These are phyloP conservation scores for Fraxinus velutina DNA, from an alignment of 305 asterid genomes.

Conservation along the genomic window DNA sequence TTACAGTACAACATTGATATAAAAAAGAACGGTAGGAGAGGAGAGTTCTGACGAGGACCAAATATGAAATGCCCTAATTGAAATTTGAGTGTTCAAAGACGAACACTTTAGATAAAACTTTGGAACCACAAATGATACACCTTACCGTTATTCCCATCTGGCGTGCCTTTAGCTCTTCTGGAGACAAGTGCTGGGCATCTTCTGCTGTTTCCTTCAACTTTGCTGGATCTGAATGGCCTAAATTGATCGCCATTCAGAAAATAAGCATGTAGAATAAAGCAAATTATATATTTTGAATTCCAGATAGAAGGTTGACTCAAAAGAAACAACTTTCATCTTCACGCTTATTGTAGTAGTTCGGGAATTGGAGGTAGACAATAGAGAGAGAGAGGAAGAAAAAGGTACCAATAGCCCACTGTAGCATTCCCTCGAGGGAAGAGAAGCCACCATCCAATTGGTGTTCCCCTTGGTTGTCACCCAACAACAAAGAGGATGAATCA, in stretches of 20 bases:
- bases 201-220: constrained; percentile 61
- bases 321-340: not conserved
- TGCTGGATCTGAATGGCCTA: constrained; percentile 80
- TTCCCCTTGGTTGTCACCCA: constrained; percentile 29
- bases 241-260: constrained; percentile 9
- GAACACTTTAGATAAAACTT: not conserved
- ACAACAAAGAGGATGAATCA: constrained; percentile 18
- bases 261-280: not conserved
- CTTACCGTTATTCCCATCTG: constrained; percentile 67
- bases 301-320: not conserved
- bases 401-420: constrained; percentile 79
- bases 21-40: not conserved
- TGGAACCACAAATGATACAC: constrained; percentile 8
- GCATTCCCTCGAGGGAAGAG: constrained; percentile 73
- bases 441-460: constrained; percentile 61
- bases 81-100: not conserved
- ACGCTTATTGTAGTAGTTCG: not conserved
- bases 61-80: not conserved
- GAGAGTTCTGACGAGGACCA: not conserved
- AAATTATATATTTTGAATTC: constrained; percentile 6
- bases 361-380: not conserved
- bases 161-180: constrained; percentile 61
- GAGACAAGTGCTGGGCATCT: constrained; percentile 47
- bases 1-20: not conserved
- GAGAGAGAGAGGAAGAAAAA: not conserved